Evolutionary conservation across 495 filamentous ascomycete species (phyloP).

Genomic region (Recurvomyces mirabilis): DNA sequence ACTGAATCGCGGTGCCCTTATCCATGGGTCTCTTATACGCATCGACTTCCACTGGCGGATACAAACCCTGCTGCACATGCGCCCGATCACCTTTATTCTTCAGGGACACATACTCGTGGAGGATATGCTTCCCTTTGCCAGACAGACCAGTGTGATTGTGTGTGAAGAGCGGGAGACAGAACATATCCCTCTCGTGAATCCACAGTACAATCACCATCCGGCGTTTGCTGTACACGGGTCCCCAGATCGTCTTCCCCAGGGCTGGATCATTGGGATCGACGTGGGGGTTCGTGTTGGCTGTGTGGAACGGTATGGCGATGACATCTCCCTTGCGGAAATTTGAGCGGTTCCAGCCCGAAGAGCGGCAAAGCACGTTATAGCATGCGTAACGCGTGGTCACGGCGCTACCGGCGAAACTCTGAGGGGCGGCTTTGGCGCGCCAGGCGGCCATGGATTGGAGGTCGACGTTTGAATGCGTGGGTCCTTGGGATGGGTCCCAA

Average conservation of each 20-base stretch:
- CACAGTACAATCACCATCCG: conserved; percentile 11
- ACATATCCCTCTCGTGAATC: conserved; percentile 7
- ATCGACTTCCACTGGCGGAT: not conserved
- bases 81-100: not conserved
- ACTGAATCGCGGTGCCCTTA: not conserved
- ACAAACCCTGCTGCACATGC: not conserved
- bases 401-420: no score
- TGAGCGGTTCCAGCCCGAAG: no score
- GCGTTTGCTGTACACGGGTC: conserved; percentile 10
- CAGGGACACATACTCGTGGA: conserved; percentile 7
- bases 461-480: no score
- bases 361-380: no score
- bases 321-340: conserved; percentile 10
- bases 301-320: conserved; percentile 9
- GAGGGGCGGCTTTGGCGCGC: no score
- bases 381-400: no score
- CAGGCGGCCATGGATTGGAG: no score
- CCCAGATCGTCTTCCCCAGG: not conserved
- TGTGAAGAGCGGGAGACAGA: conserved; percentile 10
- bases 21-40: not conserved
- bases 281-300: conserved; percentile 2
- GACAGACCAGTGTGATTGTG: not conserved
- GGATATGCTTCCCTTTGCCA: not conserved
- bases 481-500: no score
- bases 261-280: not conserved